Conservation (phyloP, 2,329 filamentous ascomycete species). For the Raffaelea arxii region DNA sequence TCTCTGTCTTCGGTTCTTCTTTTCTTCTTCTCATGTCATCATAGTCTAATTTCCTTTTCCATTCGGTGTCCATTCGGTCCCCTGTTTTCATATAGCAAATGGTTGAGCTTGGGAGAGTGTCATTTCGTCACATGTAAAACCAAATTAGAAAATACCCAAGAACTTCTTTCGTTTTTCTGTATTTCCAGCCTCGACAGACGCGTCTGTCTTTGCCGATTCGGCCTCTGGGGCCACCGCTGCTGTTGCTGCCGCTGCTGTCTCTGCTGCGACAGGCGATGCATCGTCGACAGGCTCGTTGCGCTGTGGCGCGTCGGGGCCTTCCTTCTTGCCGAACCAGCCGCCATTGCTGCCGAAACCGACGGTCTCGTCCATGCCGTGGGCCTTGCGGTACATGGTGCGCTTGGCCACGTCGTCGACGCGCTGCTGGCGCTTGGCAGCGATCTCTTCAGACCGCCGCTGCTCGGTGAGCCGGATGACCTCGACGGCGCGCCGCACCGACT, state of each 20-base stretch:
- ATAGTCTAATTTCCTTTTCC: too few relatives aligned
- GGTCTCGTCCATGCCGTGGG: conserved; percentile 66
- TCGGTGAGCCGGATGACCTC: conserved; percentile 71
- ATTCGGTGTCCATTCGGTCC: too few relatives aligned
- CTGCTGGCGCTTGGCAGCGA: conserved; percentile 60
- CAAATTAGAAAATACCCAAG: conserved; percentile 65
- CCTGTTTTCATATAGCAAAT: too few relatives aligned
- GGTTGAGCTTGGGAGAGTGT: too few relatives aligned
- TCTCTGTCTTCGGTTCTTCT: too few relatives aligned
- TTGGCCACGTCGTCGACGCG: conserved; percentile 81
- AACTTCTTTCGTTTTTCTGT: conserved; percentile 60
- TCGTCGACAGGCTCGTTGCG: conserved; percentile 25
- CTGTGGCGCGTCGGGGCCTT: conserved; percentile 11
- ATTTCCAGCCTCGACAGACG: neutral
- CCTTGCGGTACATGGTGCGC: conserved; percentile 73
- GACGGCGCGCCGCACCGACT: conserved; percentile 53
- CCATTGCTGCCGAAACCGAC: conserved; percentile 32
- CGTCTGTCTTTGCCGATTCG: conserved; percentile 31
- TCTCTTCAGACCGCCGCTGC: conserved; percentile 57
- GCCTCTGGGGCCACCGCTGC: neutral
- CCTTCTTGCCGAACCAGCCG: conserved; percentile 12
- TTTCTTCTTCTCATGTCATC: too few relatives aligned
- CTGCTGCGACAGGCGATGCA: conserved; percentile 13
- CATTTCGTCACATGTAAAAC: neutral
- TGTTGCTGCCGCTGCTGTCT: neutral